A percentile compares a stretch with the other conserved stretches of the same genome.
Evolutionary conservation across 1,284 basidiomycete genomes (phyloP).

Genomic region (Ganoderma lingzhi): DNA sequence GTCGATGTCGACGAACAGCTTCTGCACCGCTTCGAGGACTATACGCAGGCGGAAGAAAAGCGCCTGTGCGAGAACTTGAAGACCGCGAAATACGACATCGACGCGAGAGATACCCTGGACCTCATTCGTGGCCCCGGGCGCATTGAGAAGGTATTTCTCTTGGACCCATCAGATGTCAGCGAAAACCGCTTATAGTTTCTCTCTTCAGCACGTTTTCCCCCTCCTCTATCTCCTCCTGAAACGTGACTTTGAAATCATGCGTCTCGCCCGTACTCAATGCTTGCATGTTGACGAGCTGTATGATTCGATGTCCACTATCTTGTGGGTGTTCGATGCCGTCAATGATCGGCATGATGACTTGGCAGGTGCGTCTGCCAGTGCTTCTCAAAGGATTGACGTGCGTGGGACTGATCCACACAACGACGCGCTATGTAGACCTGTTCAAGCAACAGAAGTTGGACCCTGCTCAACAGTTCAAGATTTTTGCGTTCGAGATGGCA

Average conservation of each 20-base stretch:
- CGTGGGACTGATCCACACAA: neutral
- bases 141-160: constrained; percentile 32
- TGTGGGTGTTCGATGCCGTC: constrained; percentile 17
- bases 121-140: constrained; percentile 34
- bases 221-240: constrained; percentile 38
- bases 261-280: constrained; percentile 27
- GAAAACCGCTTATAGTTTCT: neutral
- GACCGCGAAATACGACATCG: constrained; percentile 36
- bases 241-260: constrained; percentile 37
- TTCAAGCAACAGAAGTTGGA: constrained; percentile 36
- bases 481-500: constrained; percentile 34
- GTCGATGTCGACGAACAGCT: constrained; percentile 10
- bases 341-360: constrained; percentile 6
- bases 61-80: constrained; percentile 34
- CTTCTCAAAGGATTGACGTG: neutral
- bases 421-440: constrained; percentile 19
- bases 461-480: constrained; percentile 30
- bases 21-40: constrained; percentile 25
- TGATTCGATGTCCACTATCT: constrained; percentile 19
- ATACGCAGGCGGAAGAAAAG: constrained; percentile 33
- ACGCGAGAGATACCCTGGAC: constrained; percentile 36
- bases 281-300: constrained; percentile 30
- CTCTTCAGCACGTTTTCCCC: constrained; percentile 35
- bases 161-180: neutral
- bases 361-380: neutral